A percentile compares a stretch with the other conserved stretches of the same genome.
Conservation (phyloP, 345 rosid genomes). For the Eutrema yunnanense region DNA sequence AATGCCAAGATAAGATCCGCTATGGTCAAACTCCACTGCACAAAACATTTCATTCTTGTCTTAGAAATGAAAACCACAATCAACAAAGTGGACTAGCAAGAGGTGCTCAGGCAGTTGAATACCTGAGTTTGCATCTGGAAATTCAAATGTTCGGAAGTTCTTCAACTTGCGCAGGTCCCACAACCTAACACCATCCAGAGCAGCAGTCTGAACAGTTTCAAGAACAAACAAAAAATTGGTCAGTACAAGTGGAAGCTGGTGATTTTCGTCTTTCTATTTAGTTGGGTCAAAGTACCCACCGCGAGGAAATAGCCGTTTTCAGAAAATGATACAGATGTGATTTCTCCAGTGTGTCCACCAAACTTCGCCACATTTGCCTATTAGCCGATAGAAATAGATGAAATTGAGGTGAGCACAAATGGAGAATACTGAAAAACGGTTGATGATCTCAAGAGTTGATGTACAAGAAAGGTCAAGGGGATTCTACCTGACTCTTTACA, state of each 20-base stretch:
- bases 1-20: constrained; percentile 84
- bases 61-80: neutral
- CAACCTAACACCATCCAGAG: constrained; percentile 86
- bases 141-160: constrained; percentile 77
- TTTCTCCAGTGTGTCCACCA: constrained; percentile 64
- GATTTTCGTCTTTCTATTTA: neutral
- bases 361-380: constrained; percentile 89
- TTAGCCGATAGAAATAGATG: neutral
- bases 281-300: constrained; percentile 33
- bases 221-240: neutral
- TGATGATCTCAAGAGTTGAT: neutral
- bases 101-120: constrained; percentile 7
- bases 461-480: neutral
- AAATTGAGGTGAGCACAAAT: neutral
- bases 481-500: constrained; percentile 83
- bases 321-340: constrained; percentile 91
- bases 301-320: constrained; percentile 98
- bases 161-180: constrained; percentile 97
- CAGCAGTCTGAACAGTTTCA: constrained; percentile 62
- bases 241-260: constrained; percentile 5
- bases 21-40: constrained; percentile 96
- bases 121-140: constrained; percentile 83
- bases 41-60: neutral
- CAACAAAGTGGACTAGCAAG: neutral
- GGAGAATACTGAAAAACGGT: neutral